Evolutionary conservation across 2,329 filamentous ascomycete species (phyloP).

Genomic region (Colletotrichum camelliae): DNA sequence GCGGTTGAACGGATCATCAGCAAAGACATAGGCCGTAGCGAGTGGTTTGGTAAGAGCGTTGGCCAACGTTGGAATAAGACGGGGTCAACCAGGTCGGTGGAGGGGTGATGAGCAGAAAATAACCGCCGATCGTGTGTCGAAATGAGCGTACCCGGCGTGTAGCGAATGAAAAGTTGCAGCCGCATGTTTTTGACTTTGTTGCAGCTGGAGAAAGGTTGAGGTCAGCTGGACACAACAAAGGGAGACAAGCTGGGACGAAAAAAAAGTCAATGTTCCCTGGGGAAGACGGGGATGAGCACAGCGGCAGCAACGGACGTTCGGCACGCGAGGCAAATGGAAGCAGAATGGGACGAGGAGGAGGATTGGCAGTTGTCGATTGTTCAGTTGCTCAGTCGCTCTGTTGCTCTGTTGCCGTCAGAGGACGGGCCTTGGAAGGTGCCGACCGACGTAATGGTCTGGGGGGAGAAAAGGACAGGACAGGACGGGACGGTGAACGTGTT

Average conservation of each 20-base stretch:
- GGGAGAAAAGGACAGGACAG: background rate
- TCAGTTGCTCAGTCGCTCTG: background rate
- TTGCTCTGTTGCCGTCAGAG: background rate
- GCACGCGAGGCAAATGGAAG: slow-evolving; percentile 1
- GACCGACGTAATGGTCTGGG: background rate
- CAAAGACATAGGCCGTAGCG: background rate
- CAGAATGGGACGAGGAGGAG: slow-evolving; percentile 1
- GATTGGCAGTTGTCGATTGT: background rate
- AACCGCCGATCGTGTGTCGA: slow-evolving; percentile 13
- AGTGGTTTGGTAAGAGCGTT: background rate
- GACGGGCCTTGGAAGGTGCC: background rate
- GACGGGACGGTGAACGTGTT: background rate
- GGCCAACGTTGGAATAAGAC: background rate
- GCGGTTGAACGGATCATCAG: background rate
- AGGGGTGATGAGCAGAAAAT: slow-evolving; percentile 7
- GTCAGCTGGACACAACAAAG: slow-evolving; percentile 18
- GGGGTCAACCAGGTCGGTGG: slow-evolving; percentile 11
- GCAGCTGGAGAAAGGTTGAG: slow-evolving; percentile 18
- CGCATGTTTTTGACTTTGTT: slow-evolving; percentile 16
- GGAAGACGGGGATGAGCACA: background rate
- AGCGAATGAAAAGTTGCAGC: slow-evolving; percentile 1
- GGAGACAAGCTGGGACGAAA: background rate
- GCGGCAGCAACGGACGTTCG: slow-evolving; percentile 4
- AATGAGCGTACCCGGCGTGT: background rate
- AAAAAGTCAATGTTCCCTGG: background rate